A percentile compares a stretch with the other conserved stretches of the same genome.
Conservation (phyloP, 1,284 basidiomycete species). For the Ceratobasidium sp. region DNA sequence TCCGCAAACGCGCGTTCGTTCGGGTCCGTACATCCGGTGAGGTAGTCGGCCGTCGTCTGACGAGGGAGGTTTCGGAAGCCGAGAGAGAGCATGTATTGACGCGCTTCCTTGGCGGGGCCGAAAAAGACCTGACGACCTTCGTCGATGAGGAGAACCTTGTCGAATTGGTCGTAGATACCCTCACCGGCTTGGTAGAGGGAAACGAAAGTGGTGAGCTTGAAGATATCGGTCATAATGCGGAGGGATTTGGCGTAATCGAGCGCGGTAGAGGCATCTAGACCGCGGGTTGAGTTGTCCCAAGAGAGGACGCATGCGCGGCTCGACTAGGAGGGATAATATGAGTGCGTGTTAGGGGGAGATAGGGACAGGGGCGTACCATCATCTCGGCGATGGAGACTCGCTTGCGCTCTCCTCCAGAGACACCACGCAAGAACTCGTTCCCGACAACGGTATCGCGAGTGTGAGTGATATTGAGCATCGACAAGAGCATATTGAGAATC, state of each 20-base stretch:
- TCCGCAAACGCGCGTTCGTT: slow-evolving; percentile 76
- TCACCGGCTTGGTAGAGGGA: slow-evolving; percentile 67
- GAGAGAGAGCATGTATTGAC: slow-evolving; percentile 65
- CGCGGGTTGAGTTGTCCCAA: slow-evolving; percentile 71
- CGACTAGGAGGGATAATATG: slow-evolving; percentile 51
- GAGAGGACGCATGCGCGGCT: slow-evolving; percentile 55
- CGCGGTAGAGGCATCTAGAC: slow-evolving; percentile 72
- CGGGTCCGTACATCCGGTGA: slow-evolving; percentile 62
- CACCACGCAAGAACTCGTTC: slow-evolving; percentile 69
- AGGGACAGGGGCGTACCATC: slow-evolving; percentile 61
- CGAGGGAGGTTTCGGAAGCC: slow-evolving; percentile 62
- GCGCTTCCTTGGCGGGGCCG: slow-evolving; percentile 65
- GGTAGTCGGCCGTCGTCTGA: slow-evolving; percentile 65
- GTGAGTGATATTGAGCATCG: slow-evolving; percentile 73
- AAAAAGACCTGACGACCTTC: slow-evolving; percentile 68
- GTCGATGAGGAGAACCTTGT: slow-evolving; percentile 65
- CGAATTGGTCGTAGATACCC: slow-evolving; percentile 63
- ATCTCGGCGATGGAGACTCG: slow-evolving; percentile 73
- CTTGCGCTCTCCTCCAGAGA: slow-evolving; percentile 72
- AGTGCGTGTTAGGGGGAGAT: background rate
- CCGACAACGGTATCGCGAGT: slow-evolving; percentile 70
- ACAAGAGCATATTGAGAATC: slow-evolving; percentile 67
- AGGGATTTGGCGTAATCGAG: slow-evolving; percentile 70
- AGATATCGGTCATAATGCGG: slow-evolving; percentile 67
- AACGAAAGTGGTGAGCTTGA: slow-evolving; percentile 61